A percentile compares a stretch with the other conserved stretches of the same genome.
These are phyloP conservation scores for Ophiocordyceps camponoti-leonardi DNA, from an alignment of 2,329 filamentous ascomycete genomes.

Conservation along the genomic window DNA sequence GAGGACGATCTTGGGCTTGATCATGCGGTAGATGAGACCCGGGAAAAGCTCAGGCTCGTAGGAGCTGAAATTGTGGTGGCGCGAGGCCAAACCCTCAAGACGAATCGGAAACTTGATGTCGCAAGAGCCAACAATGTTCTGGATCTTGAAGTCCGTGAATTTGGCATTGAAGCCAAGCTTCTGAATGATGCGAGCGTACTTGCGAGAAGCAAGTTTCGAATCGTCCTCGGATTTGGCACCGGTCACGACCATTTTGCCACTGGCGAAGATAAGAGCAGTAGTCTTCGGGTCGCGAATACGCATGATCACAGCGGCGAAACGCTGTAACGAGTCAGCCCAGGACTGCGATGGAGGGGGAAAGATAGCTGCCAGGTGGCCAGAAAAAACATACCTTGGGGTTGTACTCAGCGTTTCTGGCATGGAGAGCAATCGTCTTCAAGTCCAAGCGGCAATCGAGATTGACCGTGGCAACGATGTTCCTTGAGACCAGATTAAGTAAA, in stretches of 20 bases:
- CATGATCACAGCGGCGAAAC: conserved; percentile 99
- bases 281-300: conserved; percentile 98
- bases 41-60: conserved; percentile 98
- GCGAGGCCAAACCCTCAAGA: conserved; percentile 83
- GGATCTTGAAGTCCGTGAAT: conserved; percentile 99
- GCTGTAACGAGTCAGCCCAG: conserved; percentile 31
- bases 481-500: conserved; percentile 43
- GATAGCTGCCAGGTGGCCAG: no score
- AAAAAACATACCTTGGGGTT: conserved; percentile 82
- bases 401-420: conserved; percentile 96
- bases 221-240: conserved; percentile 97
- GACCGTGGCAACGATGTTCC: conserved; percentile 98
- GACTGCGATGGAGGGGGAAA: no score
- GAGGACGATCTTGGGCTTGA: conserved; percentile 97
- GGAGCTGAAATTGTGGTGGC: conserved; percentile 98
- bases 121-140: conserved; percentile 97
- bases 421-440: conserved; percentile 95
- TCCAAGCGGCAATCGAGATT: conserved; percentile 95
- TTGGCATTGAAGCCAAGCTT: conserved; percentile 99
- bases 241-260: conserved; percentile 98
- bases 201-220: conserved; percentile 88
- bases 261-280: conserved; percentile 92
- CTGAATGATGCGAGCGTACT: conserved; percentile 98
- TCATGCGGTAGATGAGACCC: conserved; percentile 99
- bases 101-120: conserved; percentile 99